These are phyloP conservation scores for Trichoderma semiorbis DNA, from an alignment of 2,329 filamentous ascomycete genomes.

Conservation along the genomic window DNA sequence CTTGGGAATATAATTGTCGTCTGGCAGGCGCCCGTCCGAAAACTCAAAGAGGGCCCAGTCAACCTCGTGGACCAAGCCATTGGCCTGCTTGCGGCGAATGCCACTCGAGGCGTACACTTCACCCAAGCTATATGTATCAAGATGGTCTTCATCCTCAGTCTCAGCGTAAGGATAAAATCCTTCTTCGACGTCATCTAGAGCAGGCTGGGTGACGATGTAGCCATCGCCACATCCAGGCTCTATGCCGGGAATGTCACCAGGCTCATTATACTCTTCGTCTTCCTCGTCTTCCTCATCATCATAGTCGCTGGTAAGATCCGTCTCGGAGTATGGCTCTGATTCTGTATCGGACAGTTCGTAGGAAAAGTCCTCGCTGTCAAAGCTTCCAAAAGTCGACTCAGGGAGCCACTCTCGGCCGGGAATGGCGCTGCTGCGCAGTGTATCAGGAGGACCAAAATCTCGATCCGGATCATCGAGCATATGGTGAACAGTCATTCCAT, in stretches of 20 bases:
- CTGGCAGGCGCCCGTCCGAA: conserved; percentile 64
- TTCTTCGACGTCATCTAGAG: conserved; percentile 79
- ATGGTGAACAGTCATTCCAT: conserved; percentile 95
- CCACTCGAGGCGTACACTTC: conserved; percentile 88
- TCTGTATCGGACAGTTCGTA: conserved; percentile 63
- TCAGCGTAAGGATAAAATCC: conserved; percentile 76
- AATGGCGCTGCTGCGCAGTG: conserved; percentile 39
- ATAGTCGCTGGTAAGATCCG: conserved; percentile 52
- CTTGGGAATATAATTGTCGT: conserved; percentile 64
- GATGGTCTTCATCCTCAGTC: conserved; percentile 73
- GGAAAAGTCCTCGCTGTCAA: conserved; percentile 51
- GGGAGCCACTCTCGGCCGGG: conserved; percentile 42
- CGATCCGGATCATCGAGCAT: conserved; percentile 75
- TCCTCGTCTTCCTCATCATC: conserved; percentile 52
- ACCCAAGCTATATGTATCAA: conserved; percentile 76
- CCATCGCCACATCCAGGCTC: conserved; percentile 70
- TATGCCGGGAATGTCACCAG: conserved; percentile 75
- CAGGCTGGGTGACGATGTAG: conserved; percentile 85
- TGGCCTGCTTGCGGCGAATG: conserved; percentile 69
- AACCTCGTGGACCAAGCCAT: conserved; percentile 80
- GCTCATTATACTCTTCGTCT: conserved; percentile 54
- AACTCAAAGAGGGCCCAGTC: conserved; percentile 94
- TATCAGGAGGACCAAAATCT: conserved; percentile 33
- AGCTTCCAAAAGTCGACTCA: conserved; percentile 41
- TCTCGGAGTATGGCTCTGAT: conserved; percentile 50